Conservation (phyloP, 2,329 filamentous ascomycete species). For the Ophiostoma sp. region DNA sequence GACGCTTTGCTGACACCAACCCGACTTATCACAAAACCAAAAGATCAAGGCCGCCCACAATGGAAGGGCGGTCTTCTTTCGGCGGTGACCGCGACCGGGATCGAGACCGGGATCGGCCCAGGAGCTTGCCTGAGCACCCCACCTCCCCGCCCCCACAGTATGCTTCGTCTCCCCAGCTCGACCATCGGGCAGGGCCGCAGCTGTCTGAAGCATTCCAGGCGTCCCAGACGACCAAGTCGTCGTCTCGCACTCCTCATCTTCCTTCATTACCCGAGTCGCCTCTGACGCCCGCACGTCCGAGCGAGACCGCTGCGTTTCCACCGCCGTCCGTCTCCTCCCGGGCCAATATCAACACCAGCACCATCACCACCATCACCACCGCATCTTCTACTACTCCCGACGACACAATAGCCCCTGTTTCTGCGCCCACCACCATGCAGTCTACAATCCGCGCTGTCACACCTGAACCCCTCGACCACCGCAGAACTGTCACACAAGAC, state of each 20-base stretch:
- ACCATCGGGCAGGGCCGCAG: slow-evolving; percentile 22
- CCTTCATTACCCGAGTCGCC: slow-evolving; percentile 35
- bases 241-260: slow-evolving; percentile 23
- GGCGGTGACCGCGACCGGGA: slow-evolving; percentile 30
- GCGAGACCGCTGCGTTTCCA: slow-evolving; percentile 29
- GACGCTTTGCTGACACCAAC: neutral
- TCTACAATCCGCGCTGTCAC: slow-evolving; percentile 65
- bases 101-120: slow-evolving; percentile 26
- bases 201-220: neutral
- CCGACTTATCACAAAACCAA: neutral
- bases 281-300: slow-evolving; percentile 29
- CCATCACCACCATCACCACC: neutral
- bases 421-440: slow-evolving; percentile 32
- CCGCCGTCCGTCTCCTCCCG: slow-evolving; percentile 33
- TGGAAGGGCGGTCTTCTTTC: slow-evolving; percentile 35
- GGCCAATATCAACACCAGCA: slow-evolving; percentile 4
- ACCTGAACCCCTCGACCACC: slow-evolving; percentile 54
- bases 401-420: slow-evolving; percentile 3
- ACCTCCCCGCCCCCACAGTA: slow-evolving; percentile 14
- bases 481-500: slow-evolving; percentile 31
- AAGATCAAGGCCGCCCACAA: slow-evolving; percentile 29
- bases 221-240: neutral
- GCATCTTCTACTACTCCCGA: neutral
- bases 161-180: slow-evolving; percentile 30
- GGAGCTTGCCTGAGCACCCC: slow-evolving; percentile 5